Base-by-base conservation (phyloP, 2,329 filamentous ascomycete genomes). In the Colletotrichum destructivum region DNA sequence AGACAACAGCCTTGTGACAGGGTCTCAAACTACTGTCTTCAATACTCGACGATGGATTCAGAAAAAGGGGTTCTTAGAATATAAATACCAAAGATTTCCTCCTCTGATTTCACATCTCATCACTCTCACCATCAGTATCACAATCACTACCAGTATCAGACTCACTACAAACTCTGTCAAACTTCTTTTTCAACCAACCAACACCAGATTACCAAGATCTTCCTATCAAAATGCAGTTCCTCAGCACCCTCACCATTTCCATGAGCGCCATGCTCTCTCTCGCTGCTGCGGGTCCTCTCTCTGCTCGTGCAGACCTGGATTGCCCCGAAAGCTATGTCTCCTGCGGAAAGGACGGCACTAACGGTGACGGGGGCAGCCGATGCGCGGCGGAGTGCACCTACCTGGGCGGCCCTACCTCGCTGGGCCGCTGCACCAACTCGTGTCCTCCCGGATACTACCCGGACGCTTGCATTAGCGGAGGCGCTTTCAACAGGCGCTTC, bases 201-300 rank as follows among this genome's bases (percentile, higher is more conserved):
- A 26, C 4, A 26, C 26, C 4, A 26, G 26, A 26, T 26, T 26
- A 26, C 26, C 4, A 55, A 38, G 4, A 15, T 38, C 26, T 35
- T 35, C 12, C 52, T 2, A 55, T 18, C 16, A 38, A 55, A 55
- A 55, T 55, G 52, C 31, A 55, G 52, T 55, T 38, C 16, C 35
- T 35, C 31, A 38, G 26, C 31, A 55, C 31, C 9, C n/a, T 55
- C 31, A 55, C 52, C 18, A 26, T 55, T 26, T 12, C 52, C 7
- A 21, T 55, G 31, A 38, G 52, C 15, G 52, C 52, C 16, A 35
- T 55, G 52, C 15, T 55, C 52, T n/a, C 52, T 18, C 52, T 55
- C 9, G 31, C 52, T 3, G 52, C 16, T 2, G 52, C 52, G 13
- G 52, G 52, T n/a, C 35, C 52, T 26, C 35, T 55, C 5, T 26